phyloP scores from a whole-genome alignment of 164 flowering plant species.

The Vitis rupestris region DNA sequence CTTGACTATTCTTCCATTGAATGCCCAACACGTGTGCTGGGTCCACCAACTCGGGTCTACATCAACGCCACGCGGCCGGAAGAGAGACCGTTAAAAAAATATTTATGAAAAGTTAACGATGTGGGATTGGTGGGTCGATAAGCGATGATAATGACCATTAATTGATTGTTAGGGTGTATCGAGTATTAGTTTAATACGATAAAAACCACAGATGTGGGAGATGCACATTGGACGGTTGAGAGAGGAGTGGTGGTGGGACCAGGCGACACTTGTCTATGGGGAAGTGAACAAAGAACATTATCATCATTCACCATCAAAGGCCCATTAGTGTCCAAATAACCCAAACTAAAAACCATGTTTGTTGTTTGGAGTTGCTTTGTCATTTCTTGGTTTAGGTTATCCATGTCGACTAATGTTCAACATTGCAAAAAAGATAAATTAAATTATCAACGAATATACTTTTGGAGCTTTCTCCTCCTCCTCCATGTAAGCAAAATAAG shows the following conservation, averaged over 20 bases:
- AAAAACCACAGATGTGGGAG: slow-evolving; percentile 2
- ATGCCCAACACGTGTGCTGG: slow-evolving; percentile 11
- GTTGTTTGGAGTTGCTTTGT: no score
- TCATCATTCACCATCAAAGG: slow-evolving; percentile 9
- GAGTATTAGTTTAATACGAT: background rate
- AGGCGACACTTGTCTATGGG: background rate
- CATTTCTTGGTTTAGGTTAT: no score
- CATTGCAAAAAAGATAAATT: no score
- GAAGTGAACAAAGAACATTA: slow-evolving; percentile 3
- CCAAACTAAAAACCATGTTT: no score
- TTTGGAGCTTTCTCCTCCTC: no score
- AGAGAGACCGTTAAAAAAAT: slow-evolving; percentile 5
- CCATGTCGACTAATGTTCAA: no score
- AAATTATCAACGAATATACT: no score
- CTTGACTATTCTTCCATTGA: background rate
- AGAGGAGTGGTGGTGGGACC: slow-evolving; percentile 6
- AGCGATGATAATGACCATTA: background rate
- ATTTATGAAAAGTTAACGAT: background rate
- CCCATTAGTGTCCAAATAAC: no score
- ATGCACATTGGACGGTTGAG: slow-evolving; percentile 23
- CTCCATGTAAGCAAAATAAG: no score
- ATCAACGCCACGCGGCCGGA: slow-evolving; percentile 7
- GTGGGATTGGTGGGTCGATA: background rate
- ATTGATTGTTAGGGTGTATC: slow-evolving; percentile 15
- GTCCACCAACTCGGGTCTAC: background rate